Evolutionary conservation across 805 yeast species (phyloP).

Genomic region (Metschnikowia similis): DNA sequence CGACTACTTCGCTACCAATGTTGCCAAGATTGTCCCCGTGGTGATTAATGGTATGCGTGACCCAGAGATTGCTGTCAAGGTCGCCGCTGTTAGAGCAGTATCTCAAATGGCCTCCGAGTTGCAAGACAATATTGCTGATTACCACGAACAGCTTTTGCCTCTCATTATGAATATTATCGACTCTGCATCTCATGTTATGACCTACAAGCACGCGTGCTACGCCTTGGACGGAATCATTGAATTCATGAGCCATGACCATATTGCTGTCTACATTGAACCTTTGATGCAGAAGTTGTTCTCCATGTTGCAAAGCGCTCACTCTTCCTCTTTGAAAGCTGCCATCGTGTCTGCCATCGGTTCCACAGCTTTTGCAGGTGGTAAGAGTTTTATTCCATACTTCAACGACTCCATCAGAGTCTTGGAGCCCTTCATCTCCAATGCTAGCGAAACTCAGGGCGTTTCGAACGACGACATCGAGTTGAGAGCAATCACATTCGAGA

Average conservation of each 20-base stretch:
- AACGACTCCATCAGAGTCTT: conserved; percentile 72
- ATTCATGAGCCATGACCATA: conserved; percentile 83
- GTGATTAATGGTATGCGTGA: conserved; percentile 77
- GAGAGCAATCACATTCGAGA: conserved; percentile 88
- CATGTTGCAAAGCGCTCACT: conserved; percentile 72
- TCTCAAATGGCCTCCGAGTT: conserved; percentile 76
- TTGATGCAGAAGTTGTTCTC: conserved; percentile 84
- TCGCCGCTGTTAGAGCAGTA: conserved; percentile 81
- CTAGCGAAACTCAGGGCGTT: conserved; percentile 67
- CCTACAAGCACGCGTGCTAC: conserved; percentile 85
- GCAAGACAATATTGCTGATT: conserved; percentile 79
- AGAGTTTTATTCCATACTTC: conserved; percentile 81
- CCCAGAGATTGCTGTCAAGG: conserved; percentile 66
- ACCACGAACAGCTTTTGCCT: conserved; percentile 79
- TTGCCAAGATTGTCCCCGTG: conserved; percentile 67
- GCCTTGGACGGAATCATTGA: conserved; percentile 92
- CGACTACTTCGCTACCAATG: conserved; percentile 76
- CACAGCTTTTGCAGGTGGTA: conserved; percentile 93
- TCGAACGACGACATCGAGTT: conserved; percentile 87
- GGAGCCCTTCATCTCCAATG: conserved; percentile 74
- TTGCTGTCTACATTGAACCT: conserved; percentile 76
- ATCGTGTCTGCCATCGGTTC: conserved; percentile 96
- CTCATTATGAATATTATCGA: conserved; percentile 84
- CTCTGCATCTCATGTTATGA: conserved; percentile 73
- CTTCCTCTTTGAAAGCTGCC: conserved; percentile 71